Evolutionary conservation across 129 eudicot genomes (phyloP), one percentile per base, ranked within the genome.

Genomic region (Helichrysum umbraculigerum): DNA sequence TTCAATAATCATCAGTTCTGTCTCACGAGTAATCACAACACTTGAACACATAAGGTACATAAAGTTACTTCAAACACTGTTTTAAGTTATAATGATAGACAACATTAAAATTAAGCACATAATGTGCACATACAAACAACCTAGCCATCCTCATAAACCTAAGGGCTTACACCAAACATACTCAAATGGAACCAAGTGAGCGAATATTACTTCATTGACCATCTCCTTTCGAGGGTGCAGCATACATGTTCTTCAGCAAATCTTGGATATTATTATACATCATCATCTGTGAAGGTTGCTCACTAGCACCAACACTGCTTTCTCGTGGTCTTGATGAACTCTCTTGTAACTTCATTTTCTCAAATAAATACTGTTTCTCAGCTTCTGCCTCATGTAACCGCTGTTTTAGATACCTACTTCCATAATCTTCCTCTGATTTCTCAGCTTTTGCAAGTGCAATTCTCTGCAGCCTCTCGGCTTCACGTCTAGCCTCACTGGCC

Each of bases 361-460:
- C 97, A 61, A 91, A 87, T 9, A 91, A 70, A 84, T 86, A 89
- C 21, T 91, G 92, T 74, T 84, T 91, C 83, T 91, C 97, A 58
- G 96, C 96, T 79, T 91, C 97, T 8, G 97, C 97, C 50, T 91
- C 97, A 20, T 74, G 88, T 50, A 91, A 71, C 28, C 96, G 83
- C 22, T 85, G 97, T 73, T 91, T 87, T 28, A 91, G 83, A 78
- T 91, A 91, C 82, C 96, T 83, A 74, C 88, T 91, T 10, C 91
- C 89, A 66, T 88, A 91, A 75, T 91, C 97, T 19, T 91, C 97
- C 29, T 88, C 96, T 0, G 96, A 87, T 39, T 91, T 91, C 35
- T 91, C 96, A 1, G 86, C 81, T 79, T 91, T 91, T 15, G 96
- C 89, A 42, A 83, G 90, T 20, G 90, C 90, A 34, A 91, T 91